Percentiles rank a stretch among this genome's conserved stretches.
Evolutionary conservation across 1,139 yeast species (phyloP).

Genomic region (Blastobotrys ciferrii): DNA sequence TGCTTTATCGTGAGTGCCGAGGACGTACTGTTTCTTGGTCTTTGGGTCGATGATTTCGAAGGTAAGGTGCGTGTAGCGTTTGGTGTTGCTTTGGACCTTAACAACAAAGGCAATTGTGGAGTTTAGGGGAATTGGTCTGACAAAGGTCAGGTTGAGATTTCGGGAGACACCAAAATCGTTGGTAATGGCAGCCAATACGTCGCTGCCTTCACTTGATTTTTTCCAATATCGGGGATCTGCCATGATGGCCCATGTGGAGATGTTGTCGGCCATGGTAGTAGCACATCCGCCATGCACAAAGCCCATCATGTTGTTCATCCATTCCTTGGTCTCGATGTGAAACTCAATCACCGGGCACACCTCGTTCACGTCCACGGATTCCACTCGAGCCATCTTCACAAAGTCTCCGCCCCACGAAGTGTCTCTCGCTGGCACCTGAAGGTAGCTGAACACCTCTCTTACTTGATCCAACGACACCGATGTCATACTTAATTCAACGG

Average conservation of each 20-base stretch:
- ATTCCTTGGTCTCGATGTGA: constrained; percentile 9
- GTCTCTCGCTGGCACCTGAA: not conserved
- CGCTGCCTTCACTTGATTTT: constrained; percentile 18
- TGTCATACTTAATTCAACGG: not conserved
- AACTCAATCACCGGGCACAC: constrained; percentile 10
- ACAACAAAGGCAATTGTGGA: constrained; percentile 26
- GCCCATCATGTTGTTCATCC: constrained; percentile 15
- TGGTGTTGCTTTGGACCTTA: constrained; percentile 28
- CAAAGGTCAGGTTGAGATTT: constrained; percentile 30
- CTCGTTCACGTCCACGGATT: not conserved
- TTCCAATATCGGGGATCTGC: constrained; percentile 32
- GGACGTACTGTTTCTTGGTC: constrained; percentile 26
- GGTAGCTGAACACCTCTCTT: not conserved
- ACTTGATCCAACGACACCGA: not conserved
- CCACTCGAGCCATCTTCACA: not conserved
- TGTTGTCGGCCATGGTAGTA: constrained; percentile 34
- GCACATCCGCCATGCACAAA: constrained; percentile 38
- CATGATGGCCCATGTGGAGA: constrained; percentile 28
- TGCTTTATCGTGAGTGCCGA: constrained; percentile 35
- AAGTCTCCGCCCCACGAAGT: constrained; percentile 3
- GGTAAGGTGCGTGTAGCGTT: constrained; percentile 28
- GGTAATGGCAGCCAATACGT: constrained; percentile 15
- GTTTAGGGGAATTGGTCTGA: constrained; percentile 33
- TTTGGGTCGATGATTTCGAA: constrained; percentile 23
- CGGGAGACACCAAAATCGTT: constrained; percentile 32